A percentile compares a stretch with the other conserved stretches of the same genome.
phyloP scores from a whole-genome alignment of 2,329 filamentous ascomycete genomes.

The Cercospora sp. region DNA sequence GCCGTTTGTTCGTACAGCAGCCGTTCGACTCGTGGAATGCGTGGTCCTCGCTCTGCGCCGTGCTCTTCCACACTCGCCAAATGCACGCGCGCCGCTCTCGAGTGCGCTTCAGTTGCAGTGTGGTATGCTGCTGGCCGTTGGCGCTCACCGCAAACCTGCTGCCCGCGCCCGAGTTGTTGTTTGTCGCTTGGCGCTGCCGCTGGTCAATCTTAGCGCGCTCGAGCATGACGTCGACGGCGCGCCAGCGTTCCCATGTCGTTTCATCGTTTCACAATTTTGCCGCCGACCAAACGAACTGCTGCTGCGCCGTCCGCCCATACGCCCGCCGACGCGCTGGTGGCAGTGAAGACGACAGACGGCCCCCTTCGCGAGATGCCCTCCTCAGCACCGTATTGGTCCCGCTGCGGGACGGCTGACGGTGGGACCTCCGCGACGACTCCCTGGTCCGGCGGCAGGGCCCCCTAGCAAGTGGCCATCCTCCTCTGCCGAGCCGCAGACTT shows the following conservation, averaged over 20 bases:
- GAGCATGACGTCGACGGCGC: constrained; percentile 6
- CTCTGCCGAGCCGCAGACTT: neutral
- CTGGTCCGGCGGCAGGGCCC: neutral
- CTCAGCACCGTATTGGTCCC: neutral
- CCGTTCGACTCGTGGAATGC: neutral
- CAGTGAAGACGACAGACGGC: neutral
- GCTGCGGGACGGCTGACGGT: neutral
- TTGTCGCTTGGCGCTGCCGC: neutral
- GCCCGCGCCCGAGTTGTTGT: neutral
- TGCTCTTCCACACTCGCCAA: neutral
- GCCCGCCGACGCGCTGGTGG: neutral
- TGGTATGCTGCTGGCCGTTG: neutral
- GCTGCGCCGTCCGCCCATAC: neutral
- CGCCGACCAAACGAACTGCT: neutral
- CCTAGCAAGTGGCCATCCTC: neutral
- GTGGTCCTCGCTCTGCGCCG: neutral
- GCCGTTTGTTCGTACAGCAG: neutral
- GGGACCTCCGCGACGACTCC: neutral
- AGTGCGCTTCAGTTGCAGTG: neutral
- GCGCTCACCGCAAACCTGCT: constrained; percentile 4
- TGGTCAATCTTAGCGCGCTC: constrained; percentile 10
- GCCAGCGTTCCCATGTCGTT: neutral
- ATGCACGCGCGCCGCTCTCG: neutral
- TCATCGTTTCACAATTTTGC: neutral
- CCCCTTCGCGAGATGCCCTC: neutral